phyloP scores from a whole-genome alignment of 2,329 filamentous ascomycete genomes.

The Cercospora nicotianae region DNA sequence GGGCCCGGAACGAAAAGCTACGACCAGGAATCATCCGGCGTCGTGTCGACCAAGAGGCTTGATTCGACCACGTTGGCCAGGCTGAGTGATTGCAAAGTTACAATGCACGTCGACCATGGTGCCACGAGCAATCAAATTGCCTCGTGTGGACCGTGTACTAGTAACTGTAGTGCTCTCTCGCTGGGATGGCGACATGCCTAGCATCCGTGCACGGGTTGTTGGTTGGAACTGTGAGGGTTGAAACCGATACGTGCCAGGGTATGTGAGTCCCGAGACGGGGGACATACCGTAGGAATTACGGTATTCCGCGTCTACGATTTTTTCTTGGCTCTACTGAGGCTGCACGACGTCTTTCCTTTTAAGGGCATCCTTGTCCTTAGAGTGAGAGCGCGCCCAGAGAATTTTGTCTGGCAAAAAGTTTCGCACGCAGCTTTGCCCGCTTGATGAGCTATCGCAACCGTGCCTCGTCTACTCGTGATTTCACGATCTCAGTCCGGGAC shows the following conservation, averaged over 20 bases:
- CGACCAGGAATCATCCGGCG: not conserved
- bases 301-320: not conserved
- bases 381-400: not conserved
- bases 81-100: not conserved
- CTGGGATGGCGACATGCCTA: not conserved
- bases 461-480: not conserved
- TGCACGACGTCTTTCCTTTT: not conserved
- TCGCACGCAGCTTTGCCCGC: not conserved
- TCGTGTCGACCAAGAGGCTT: not conserved
- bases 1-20: not conserved
- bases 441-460: not conserved
- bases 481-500: not conserved
- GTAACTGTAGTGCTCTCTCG: not conserved
- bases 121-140: not conserved
- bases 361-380: not conserved
- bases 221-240: not conserved
- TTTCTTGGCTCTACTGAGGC: not conserved
- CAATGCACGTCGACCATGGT: not conserved
- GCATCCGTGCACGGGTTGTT: not conserved
- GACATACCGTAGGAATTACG: not conserved
- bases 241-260: not conserved
- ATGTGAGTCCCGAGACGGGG: not conserved
- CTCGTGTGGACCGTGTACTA: not conserved
- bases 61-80: not conserved
- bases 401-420: not conserved